Evolutionary conservation across 2,329 filamentous ascomycete genomes (phyloP).

Genomic region (Trichoderma sp.): DNA sequence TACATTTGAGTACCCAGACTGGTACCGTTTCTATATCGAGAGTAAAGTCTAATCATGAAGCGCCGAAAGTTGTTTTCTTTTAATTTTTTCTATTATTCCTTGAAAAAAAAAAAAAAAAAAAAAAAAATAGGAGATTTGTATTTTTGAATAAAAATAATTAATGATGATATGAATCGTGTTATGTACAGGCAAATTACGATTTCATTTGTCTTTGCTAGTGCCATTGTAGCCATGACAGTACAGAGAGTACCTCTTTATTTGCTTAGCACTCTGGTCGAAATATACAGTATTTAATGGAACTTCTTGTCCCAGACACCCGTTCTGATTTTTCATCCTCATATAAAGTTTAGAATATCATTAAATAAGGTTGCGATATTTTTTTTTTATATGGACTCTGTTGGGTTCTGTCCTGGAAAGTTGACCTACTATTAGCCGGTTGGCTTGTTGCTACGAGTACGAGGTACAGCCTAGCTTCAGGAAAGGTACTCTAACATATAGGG

Average conservation of each 20-base stretch:
- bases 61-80: too few species aligned
- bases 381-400: neutral
- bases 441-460: constrained; percentile 4
- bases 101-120: too few species aligned
- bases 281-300: neutral
- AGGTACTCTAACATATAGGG: constrained; percentile 13
- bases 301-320: neutral
- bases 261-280: neutral
- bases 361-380: neutral
- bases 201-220: too few species aligned
- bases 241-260: neutral
- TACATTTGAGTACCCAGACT: too few species aligned
- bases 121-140: too few species aligned
- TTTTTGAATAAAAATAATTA: too few species aligned
- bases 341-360: neutral
- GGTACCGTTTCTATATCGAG: too few species aligned
- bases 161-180: too few species aligned
- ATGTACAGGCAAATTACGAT: too few species aligned
- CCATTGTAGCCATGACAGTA: neutral
- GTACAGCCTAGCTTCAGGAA: constrained; percentile 9
- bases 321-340: neutral
- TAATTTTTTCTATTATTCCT: too few species aligned
- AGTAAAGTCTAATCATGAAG: too few species aligned
- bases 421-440: neutral
- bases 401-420: neutral